phyloP scores from a whole-genome alignment of 2,329 filamentous ascomycete genomes.

The Aureobasidium zeae region DNA sequence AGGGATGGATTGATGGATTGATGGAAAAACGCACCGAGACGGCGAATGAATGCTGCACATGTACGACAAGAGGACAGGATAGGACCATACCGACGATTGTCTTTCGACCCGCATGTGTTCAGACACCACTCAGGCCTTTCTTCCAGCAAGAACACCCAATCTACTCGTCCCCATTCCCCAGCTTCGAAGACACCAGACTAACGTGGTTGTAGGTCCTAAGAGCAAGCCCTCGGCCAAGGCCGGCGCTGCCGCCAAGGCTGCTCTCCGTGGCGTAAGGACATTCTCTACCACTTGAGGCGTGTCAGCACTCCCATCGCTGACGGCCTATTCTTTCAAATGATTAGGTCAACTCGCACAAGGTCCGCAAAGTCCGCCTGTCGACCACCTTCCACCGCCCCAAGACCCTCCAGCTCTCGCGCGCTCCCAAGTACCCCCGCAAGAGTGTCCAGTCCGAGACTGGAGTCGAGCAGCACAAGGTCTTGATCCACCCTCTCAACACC shows the following conservation, averaged over 20 bases:
- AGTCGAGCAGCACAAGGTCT: conserved; percentile 95
- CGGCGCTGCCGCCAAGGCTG: conserved; percentile 87
- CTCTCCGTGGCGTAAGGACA: conserved; percentile 85
- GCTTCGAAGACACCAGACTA: too few species aligned
- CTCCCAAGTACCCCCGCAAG: conserved; percentile 95
- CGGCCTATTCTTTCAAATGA: conserved; percentile 40
- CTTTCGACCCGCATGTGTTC: conserved; percentile 8
- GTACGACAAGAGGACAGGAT: too few species aligned
- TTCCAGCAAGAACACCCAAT: conserved; percentile 7
- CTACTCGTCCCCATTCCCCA: conserved; percentile 22
- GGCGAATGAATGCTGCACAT: too few species aligned
- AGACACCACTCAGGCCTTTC: conserved; percentile 10
- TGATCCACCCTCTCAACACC: conserved; percentile 97
- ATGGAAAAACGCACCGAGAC: too few species aligned
- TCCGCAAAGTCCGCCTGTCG: conserved; percentile 81
- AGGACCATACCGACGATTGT: too few species aligned
- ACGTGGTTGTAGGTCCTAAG: too few species aligned
- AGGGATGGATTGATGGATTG: too few species aligned
- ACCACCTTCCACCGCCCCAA: conserved; percentile 98
- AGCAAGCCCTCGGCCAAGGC: conserved; percentile 69
- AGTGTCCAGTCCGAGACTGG: conserved; percentile 80
- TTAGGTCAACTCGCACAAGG: conserved; percentile 70
- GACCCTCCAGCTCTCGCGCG: conserved; percentile 82
- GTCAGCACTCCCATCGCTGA: conserved; percentile 44
- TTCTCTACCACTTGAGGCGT: conserved; percentile 36